Conservation (phyloP, 208 protist genomes). For the Phytomonas serpens region DNA sequence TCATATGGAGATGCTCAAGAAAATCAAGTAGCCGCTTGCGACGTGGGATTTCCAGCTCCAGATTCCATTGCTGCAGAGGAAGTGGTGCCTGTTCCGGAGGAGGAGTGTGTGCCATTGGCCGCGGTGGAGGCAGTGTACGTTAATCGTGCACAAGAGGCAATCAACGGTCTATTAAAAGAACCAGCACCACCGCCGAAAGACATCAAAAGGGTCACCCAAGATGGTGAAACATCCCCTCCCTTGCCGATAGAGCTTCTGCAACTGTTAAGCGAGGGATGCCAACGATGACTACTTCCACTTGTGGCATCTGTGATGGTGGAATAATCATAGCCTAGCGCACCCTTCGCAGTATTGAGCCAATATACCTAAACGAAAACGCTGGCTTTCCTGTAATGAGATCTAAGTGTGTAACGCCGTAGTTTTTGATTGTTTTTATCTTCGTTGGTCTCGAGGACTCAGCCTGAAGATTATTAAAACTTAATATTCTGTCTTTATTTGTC, state of each 20-base stretch:
- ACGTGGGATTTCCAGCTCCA: not conserved
- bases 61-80: conserved; percentile 9
- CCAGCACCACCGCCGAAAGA: conserved; percentile 40
- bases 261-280: conserved; percentile 42
- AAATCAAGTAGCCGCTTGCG: not conserved
- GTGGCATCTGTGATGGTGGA: not conserved
- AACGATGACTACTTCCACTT: not conserved
- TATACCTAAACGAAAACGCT: conserved; percentile 4
- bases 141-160: conserved; percentile 51
- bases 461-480: not conserved
- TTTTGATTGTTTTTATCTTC: conserved; percentile 7
- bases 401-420: conserved; percentile 4
- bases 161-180: conserved; percentile 68
- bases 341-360: not conserved
- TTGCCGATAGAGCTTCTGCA: conserved; percentile 75
- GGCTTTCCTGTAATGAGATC: conserved; percentile 1
- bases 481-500: not conserved
- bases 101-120: conserved; percentile 62
- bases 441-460: not conserved
- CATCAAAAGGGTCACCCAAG: conserved; percentile 57
- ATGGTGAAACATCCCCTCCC: conserved; percentile 45
- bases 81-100: conserved; percentile 10
- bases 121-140: conserved; percentile 44
- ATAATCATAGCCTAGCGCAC: not conserved
- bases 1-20: not conserved